Percentiles rank a stretch among this genome's conserved stretches.
Conservation (phyloP, 2,329 filamentous ascomycete species). For the Dothistroma septosporum region DNA sequence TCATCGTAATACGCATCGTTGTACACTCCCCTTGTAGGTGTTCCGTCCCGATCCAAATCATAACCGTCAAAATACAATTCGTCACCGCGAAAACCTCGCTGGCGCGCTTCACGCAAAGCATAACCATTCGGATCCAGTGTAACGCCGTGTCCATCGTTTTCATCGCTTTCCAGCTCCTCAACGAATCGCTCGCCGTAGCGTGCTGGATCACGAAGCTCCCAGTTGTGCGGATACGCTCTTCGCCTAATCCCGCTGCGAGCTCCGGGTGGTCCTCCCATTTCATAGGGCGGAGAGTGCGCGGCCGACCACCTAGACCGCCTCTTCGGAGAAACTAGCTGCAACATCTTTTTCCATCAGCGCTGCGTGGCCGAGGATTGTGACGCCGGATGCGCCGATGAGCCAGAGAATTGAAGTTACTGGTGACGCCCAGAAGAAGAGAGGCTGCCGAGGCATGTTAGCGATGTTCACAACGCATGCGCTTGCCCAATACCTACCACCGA, state of each 20-base stretch:
- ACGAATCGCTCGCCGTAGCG: slow-evolving; percentile 44
- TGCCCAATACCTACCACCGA: slow-evolving; percentile 49
- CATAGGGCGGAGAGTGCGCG: slow-evolving; percentile 83
- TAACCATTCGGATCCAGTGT: slow-evolving; percentile 39
- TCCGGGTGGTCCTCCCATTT: slow-evolving; percentile 99
- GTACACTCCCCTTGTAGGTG: slow-evolving; percentile 37
- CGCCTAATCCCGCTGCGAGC: slow-evolving; percentile 51
- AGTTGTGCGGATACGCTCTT: slow-evolving; percentile 39
- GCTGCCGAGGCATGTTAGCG: slow-evolving; percentile 34
- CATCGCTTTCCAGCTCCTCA: slow-evolving; percentile 63
- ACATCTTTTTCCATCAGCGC: slow-evolving; percentile 41
- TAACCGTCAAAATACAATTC: slow-evolving; percentile 48
- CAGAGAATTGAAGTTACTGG: slow-evolving; percentile 83
- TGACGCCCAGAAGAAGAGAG: slow-evolving; percentile 78
- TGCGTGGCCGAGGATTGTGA: slow-evolving; percentile 91
- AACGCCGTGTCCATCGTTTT: slow-evolving; percentile 45
- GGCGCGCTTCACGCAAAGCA: slow-evolving; percentile 24
- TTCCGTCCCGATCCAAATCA: slow-evolving; percentile 43
- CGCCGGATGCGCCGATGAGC: slow-evolving; percentile 92
- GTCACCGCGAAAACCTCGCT: slow-evolving; percentile 40
- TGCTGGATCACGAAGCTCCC: slow-evolving; percentile 43
- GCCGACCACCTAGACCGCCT: slow-evolving; percentile 99
- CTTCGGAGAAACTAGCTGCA: slow-evolving; percentile 99
- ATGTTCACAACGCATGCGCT: neutral
- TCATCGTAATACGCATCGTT: slow-evolving; percentile 46